phyloP scores from a whole-genome alignment of 2,329 filamentous ascomycete species.

The Periconia sp. region DNA sequence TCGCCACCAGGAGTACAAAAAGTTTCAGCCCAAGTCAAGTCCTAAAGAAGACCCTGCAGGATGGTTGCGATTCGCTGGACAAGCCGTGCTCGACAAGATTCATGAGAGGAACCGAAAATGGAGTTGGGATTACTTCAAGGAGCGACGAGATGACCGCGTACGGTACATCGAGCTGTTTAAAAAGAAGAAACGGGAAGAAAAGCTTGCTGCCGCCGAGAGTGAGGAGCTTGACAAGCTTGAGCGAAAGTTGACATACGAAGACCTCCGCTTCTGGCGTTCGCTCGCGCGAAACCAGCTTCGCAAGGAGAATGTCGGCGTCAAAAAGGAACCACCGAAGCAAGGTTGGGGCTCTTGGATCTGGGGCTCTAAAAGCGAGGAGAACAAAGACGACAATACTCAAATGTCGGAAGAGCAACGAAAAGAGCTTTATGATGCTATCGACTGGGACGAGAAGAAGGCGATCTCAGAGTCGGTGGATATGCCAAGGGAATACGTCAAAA shows the following conservation, averaged over 20 bases:
- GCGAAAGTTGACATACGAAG: slow-evolving; percentile 89
- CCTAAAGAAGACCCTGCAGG: slow-evolving; percentile 90
- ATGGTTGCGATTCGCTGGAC: slow-evolving; percentile 90
- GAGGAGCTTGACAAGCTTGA: slow-evolving; percentile 80
- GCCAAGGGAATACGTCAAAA: slow-evolving; percentile 88
- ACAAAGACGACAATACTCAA: slow-evolving; percentile 76
- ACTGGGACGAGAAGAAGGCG: slow-evolving; percentile 96
- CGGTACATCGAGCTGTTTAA: slow-evolving; percentile 96
- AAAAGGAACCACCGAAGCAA: slow-evolving; percentile 76
- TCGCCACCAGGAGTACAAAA: slow-evolving; percentile 96
- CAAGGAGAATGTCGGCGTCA: slow-evolving; percentile 91
- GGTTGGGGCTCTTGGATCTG: slow-evolving; percentile 93
- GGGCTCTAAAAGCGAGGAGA: slow-evolving; percentile 69
- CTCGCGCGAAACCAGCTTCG: slow-evolving; percentile 91
- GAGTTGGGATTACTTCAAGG: slow-evolving; percentile 95
- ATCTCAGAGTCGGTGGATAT: slow-evolving; percentile 87
- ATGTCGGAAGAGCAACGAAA: slow-evolving; percentile 97
- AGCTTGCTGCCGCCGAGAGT: slow-evolving; percentile 70
- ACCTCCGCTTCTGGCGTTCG: slow-evolving; percentile 96
- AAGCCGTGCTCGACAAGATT: slow-evolving; percentile 90
- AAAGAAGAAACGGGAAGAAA: slow-evolving; percentile 77
- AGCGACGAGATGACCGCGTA: slow-evolving; percentile 86
- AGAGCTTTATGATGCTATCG: slow-evolving; percentile 95
- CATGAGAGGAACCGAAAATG: slow-evolving; percentile 91
- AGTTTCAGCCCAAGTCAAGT: slow-evolving; percentile 81